These are phyloP conservation scores for Penicillium egyptiacum DNA, from an alignment of 495 filamentous ascomycete genomes.

Conservation along the genomic window DNA sequence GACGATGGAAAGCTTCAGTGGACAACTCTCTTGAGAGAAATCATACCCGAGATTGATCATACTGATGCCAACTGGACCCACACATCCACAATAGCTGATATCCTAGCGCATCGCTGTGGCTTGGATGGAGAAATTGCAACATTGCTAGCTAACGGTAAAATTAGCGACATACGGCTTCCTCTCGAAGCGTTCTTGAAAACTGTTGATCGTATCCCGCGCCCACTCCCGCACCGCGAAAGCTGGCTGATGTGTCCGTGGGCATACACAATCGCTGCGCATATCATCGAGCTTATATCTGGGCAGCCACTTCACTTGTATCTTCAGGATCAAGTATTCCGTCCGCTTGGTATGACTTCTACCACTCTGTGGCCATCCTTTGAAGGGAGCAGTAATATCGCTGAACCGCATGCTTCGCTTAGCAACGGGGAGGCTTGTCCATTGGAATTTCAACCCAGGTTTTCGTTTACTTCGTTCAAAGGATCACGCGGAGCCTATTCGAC, in stretches of 20 bases:
- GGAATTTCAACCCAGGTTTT: neutral
- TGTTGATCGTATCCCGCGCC: neutral
- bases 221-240: neutral
- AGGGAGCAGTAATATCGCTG: neutral
- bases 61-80: neutral
- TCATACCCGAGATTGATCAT: neutral
- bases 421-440: constrained; percentile 1
- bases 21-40: neutral
- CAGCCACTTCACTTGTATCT: constrained; percentile 6
- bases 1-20: neutral
- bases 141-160: neutral
- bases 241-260: constrained; percentile 2
- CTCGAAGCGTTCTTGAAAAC: neutral
- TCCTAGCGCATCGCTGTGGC: neutral
- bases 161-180: neutral
- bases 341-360: constrained; percentile 3
- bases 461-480: neutral
- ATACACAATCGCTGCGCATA: constrained; percentile 2
- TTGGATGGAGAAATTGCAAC: neutral
- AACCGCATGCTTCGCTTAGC: neutral
- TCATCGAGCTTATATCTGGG: neutral
- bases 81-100: neutral
- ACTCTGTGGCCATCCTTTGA: neutral
- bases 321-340: constrained; percentile 2
- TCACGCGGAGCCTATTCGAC: constrained; percentile 5